Base-by-base conservation (phyloP, 345 rosid genomes). In the Salix dunnii region DNA sequence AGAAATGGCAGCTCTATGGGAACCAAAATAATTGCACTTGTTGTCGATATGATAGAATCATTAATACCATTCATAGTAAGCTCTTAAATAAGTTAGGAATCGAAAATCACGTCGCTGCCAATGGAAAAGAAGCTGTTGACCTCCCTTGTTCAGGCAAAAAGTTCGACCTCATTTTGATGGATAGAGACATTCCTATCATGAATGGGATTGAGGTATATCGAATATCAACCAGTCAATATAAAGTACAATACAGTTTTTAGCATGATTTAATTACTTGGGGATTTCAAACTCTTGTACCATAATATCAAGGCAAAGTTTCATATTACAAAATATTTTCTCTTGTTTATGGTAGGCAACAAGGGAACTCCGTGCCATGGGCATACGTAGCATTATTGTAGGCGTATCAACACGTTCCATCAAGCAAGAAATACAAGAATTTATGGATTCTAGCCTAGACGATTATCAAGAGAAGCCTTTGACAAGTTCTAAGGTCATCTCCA, bases 141-240 rank as follows among this genome's bases (percentile, higher is more conserved):
- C 78, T 83, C 27, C 89, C 90, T 70, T 81, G 73, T 43, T 83
- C 91, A 0, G 97, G 97, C 20, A 82, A 78, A 67, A 76, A 42
- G 42, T 94, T 92, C 70, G 91, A 94, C 77, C 88, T 94, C 51
- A 92, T 94, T 73, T 81, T 94, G 62, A 94, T 94, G 98, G 98
- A 92, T 67, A 82, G 81, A 86, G 97, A 94, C 28, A 94, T 94
- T 97, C 98, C 97, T 8, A 18, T 91, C 79, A 89, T 92, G 97
- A 87, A 92, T 60, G 98, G 97, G 76, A 81, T 90, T 49, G 85
- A 90, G 96, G 98, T 92, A 86, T 5, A 1, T 46, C 16, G 18
- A 46, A 12, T 46, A 46, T 46, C 1, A 46, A 46, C 17, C 49
- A 14, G 14, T 46, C 49, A 46, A 46, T 46, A 46, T 14, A 0